phyloP scores from a whole-genome alignment of 75 land plant genomes.

The Sequoia sempervirens region DNA sequence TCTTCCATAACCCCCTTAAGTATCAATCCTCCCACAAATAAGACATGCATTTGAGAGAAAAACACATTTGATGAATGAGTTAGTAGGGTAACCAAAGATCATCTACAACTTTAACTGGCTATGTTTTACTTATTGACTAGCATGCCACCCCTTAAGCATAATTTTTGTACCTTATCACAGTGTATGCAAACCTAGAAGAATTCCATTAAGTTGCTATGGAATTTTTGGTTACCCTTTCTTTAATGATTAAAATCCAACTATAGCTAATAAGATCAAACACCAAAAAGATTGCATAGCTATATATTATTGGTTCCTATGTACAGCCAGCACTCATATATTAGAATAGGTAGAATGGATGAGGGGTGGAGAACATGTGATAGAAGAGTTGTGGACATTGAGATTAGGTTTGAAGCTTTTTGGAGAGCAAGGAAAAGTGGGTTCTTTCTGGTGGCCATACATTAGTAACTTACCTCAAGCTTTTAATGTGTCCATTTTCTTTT shows the following conservation, averaged over 20 bases:
- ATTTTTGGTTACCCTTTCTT: not conserved
- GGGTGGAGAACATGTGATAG: conserved; percentile 69
- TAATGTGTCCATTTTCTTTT: conserved; percentile 74
- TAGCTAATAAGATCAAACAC: not conserved
- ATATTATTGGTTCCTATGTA: too few relatives aligned
- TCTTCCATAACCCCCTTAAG: too few relatives aligned
- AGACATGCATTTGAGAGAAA: not conserved
- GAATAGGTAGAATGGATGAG: conserved; percentile 46
- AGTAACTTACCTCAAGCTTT: conserved; percentile 81
- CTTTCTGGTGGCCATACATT: conserved; percentile 97
- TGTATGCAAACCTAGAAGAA: not conserved
- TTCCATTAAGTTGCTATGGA: not conserved
- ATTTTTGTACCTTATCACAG: not conserved
- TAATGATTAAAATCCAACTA: not conserved
- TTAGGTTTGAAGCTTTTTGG: conserved; percentile 74
- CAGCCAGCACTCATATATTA: too few relatives aligned
- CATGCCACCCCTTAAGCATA: not conserved
- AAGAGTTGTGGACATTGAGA: conserved; percentile 91
- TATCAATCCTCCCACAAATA: not conserved
- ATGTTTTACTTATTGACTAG: not conserved
- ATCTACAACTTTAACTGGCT: not conserved
- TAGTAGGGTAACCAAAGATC: not conserved
- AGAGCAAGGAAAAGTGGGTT: conserved; percentile 64
- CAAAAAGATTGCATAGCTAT: too few relatives aligned
- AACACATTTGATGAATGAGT: not conserved